phyloP scores from a whole-genome alignment of 164 flowering plant species.

The Tetracentron sinense region DNA sequence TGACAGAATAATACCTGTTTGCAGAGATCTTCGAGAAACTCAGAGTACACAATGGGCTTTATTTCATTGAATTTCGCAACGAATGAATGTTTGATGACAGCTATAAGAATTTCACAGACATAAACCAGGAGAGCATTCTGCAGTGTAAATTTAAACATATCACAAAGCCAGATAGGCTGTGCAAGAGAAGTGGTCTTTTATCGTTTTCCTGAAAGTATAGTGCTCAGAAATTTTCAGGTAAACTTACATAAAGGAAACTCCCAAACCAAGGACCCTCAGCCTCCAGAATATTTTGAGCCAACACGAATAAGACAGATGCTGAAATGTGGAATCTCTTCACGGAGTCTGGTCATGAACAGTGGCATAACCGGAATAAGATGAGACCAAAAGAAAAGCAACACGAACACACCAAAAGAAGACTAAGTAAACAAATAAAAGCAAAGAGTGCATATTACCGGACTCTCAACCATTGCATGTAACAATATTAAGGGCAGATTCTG shows the following conservation, averaged over 20 bases:
- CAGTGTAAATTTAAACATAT: constrained; percentile 18
- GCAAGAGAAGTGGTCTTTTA: not conserved
- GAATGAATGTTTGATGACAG: constrained; percentile 92
- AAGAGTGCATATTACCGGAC: not conserved
- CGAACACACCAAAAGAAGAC: not conserved
- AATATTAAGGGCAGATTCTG: not conserved
- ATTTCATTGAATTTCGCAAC: constrained; percentile 90
- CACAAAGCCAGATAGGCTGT: not conserved
- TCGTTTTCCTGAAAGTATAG: not conserved
- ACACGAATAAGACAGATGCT: constrained; percentile 78
- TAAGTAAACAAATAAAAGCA: not conserved
- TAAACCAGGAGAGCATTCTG: constrained; percentile 87
- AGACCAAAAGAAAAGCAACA: not conserved
- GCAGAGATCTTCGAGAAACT: constrained; percentile 93
- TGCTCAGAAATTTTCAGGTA: not conserved
- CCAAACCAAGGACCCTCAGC: constrained; percentile 96
- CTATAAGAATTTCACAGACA: constrained; percentile 75
- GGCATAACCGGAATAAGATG: not conserved
- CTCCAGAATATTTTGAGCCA: constrained; percentile 94
- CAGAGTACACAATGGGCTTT: constrained; percentile 85
- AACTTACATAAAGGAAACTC: constrained; percentile 75
- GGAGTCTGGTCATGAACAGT: constrained; percentile 56
- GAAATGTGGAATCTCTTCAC: constrained; percentile 93
- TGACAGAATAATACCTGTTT: constrained; percentile 59
- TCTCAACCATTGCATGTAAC: too few species aligned